phyloP scores from a whole-genome alignment of 164 flowering plant genomes.

The Malania oleifera region DNA sequence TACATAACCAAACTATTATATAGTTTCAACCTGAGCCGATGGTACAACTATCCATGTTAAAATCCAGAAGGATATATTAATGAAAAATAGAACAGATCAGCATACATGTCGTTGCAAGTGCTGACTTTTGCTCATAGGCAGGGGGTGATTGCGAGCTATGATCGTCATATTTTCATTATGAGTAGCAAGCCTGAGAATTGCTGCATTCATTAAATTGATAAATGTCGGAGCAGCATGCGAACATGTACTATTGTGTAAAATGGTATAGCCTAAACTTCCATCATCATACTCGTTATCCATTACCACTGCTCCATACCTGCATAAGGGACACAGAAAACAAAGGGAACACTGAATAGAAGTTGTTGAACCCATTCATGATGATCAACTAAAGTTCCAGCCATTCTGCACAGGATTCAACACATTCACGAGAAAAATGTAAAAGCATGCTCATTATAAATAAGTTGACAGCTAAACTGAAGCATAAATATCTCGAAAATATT shows the following conservation, averaged over 20 bases:
- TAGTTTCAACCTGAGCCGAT: no score
- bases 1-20: no score
- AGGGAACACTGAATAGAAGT: no score
- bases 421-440: no score
- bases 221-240: slow-evolving; percentile 96
- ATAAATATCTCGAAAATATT: no score
- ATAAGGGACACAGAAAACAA: slow-evolving; percentile 1
- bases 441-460: no score
- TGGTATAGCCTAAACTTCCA: slow-evolving; percentile 90
- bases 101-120: slow-evolving; percentile 81
- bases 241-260: slow-evolving; percentile 86
- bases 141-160: slow-evolving; percentile 83
- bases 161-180: slow-evolving; percentile 63
- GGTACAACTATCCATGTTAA: no score
- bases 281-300: slow-evolving; percentile 80
- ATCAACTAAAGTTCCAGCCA: no score
- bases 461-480: no score
- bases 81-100: slow-evolving; percentile 8
- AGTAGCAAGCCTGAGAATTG: slow-evolving; percentile 85
- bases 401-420: no score
- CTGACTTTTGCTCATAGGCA: slow-evolving; percentile 87
- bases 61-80: no score
- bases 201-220: slow-evolving; percentile 83
- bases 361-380: no score
- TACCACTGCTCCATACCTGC: slow-evolving; percentile 92